Base-by-base conservation (phyloP, 441 rosid species). In the Pelargonium cotyledonis region DNA sequence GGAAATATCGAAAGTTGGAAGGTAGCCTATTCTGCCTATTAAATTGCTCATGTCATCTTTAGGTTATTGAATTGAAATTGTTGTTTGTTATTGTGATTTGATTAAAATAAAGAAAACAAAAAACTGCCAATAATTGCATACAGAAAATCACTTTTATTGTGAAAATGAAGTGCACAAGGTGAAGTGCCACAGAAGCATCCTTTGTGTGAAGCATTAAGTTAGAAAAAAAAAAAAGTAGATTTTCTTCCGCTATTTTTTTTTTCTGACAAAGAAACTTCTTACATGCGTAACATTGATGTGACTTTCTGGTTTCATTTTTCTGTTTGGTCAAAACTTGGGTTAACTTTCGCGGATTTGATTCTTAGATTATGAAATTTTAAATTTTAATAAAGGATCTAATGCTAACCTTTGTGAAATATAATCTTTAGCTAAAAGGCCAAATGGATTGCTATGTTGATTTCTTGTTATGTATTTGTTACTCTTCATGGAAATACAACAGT, bases 1-100 rank as follows among this genome's bases (percentile, higher is more conserved):
- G 99, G 99, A 79, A 74, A 76, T 63, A 68, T 91, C 71, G 87
- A 90, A 74, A 75, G 88, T 79, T 95, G 99, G 99, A 85, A 87
- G 96, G 99, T 95, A 78, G 66, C 72, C 38, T 74, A 53, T 64
- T 51, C 63, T 12, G 46, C 68, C 70, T 70, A 49, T 40, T 73
- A 41, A 40, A 69, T 16, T 71, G 67, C 12, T 68, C 67, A 11
- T 18, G 10, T 44, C 26, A 15, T 67, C 49, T 63, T 69, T n/a
- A 58, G 65, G 8, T 4, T 62, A 26, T 29, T 62, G 41, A 62
- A 12, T 23, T 62, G 65, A 62, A 62, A 29, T 62, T 11, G 8
- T 5, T 62, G 29, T 29, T 29, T 12, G 26, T 21, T 29, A 62
- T 12, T 26, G 31, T 26, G 65, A 29, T 62, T 62, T 29, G 8